Conservation (phyloP, 257 asterid species). For the Galeopsis tetrahit region DNA sequence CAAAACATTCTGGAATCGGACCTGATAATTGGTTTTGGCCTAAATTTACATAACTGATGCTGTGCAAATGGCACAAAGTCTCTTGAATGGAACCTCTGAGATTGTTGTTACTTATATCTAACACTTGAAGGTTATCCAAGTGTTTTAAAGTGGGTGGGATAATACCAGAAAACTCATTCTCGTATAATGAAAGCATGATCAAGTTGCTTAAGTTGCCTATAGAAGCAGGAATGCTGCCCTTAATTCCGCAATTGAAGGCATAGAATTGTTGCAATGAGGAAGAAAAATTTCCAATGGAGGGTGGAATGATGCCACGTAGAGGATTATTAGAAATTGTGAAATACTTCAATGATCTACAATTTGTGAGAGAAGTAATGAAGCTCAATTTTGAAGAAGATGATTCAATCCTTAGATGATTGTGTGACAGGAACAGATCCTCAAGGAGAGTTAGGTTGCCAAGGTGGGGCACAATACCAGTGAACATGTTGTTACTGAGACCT, state of each 20-base stretch:
- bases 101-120: not conserved
- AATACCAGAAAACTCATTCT: not conserved
- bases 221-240: conserved; percentile 15
- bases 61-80: not conserved
- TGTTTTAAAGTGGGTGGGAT: not conserved
- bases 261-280: conserved; percentile 5
- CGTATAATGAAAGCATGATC: not conserved
- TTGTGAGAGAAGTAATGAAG: conserved; percentile 39
- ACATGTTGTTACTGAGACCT: not conserved
- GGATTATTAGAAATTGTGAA: conserved; percentile 25
- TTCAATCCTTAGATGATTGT: not conserved
- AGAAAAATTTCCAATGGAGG: conserved; percentile 42
- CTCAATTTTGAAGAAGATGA: conserved; percentile 15
- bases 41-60: no score
- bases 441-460: conserved; percentile 9
- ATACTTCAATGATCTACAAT: conserved; percentile 17
- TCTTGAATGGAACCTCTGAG: conserved; percentile 13
- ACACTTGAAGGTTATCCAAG: not conserved
- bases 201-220: no score
- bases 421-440: not conserved
- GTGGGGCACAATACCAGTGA: conserved; percentile 3
- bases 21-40: no score
- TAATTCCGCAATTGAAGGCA: not conserved
- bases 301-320: conserved; percentile 28
- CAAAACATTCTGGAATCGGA: no score